Evolutionary conservation across 176 grass and related monocot genomes (phyloP).

Genomic region (Phoenix roebelenii): DNA sequence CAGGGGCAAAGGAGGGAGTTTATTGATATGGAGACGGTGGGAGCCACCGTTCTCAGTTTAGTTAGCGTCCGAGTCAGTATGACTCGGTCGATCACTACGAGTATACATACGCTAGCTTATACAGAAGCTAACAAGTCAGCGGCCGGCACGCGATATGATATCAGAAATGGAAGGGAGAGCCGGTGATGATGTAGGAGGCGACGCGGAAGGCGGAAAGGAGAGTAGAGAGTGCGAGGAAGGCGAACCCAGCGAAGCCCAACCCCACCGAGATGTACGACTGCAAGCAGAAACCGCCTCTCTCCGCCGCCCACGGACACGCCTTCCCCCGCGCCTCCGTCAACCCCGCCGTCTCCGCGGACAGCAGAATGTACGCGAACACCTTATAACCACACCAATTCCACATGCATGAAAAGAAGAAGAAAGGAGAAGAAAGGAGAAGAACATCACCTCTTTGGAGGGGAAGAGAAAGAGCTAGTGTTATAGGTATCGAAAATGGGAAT

Average conservation of each 20-base stretch:
- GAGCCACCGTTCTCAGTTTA: no score
- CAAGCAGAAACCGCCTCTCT: slow-evolving; percentile 25
- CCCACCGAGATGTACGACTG: slow-evolving; percentile 44
- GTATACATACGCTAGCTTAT: no score
- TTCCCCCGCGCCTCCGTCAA: slow-evolving; percentile 26
- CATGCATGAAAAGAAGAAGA: not conserved
- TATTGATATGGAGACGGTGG: no score
- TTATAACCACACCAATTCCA: slow-evolving; percentile 4
- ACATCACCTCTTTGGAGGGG: no score
- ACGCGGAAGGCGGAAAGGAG: slow-evolving; percentile 58
- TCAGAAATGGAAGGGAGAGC: slow-evolving; percentile 30
- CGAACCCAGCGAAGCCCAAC: slow-evolving; percentile 62
- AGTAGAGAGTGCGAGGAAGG: slow-evolving; percentile 45
- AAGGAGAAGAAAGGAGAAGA: not conserved
- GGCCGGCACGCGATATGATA: no score
- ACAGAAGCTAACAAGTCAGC: no score
- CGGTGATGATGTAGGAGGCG: slow-evolving; percentile 46
- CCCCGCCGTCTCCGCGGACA: slow-evolving; percentile 33
- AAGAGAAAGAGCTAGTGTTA: not conserved
- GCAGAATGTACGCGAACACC: slow-evolving; percentile 66
- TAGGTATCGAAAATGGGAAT: no score
- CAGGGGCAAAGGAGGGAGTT: no score
- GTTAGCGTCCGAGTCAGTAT: no score
- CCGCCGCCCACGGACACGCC: not conserved
- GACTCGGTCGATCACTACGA: no score